These are phyloP conservation scores for Pharnaceum exiguum DNA, from an alignment of 148 eudicot species.

Conservation along the genomic window DNA sequence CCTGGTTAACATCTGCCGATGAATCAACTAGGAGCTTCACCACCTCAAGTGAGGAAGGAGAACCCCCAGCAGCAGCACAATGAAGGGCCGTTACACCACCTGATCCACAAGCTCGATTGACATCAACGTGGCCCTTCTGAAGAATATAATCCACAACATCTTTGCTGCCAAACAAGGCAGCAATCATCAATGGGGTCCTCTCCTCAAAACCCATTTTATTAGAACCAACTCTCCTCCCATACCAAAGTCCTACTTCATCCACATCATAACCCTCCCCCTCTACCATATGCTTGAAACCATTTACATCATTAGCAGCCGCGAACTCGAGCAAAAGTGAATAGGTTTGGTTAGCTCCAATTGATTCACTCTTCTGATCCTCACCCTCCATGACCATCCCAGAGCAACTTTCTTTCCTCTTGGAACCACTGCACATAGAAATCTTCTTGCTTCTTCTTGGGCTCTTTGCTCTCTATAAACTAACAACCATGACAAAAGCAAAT, in stretches of 20 bases:
- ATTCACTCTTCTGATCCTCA: slow-evolving; percentile 21
- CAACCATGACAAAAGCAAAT: slow-evolving; percentile 15
- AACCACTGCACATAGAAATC: slow-evolving; percentile 47
- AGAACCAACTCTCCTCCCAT: slow-evolving; percentile 65
- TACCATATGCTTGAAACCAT: slow-evolving; percentile 40
- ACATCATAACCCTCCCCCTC: slow-evolving; percentile 55
- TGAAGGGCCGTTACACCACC: slow-evolving; percentile 91
- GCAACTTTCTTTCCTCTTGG: slow-evolving; percentile 29
- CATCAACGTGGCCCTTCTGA: slow-evolving; percentile 46
- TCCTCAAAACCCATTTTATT: slow-evolving; percentile 80
- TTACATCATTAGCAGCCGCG: slow-evolving; percentile 61
- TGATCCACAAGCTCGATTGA: slow-evolving; percentile 69
- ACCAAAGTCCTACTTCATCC: slow-evolving; percentile 60
- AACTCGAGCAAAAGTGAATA: slow-evolving; percentile 57
- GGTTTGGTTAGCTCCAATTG: not conserved
- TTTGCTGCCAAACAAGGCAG: slow-evolving; percentile 79
- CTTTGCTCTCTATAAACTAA: slow-evolving; percentile 18
- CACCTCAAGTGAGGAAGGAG: slow-evolving; percentile 39
- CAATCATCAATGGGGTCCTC: slow-evolving; percentile 84
- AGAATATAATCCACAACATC: slow-evolving; percentile 54
- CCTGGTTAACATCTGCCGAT: slow-evolving; percentile 41
- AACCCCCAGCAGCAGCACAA: slow-evolving; percentile 74
- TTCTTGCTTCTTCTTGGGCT: slow-evolving; percentile 11
- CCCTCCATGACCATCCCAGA: slow-evolving; percentile 35
- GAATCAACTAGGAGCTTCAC: slow-evolving; percentile 62